Evolutionary conservation across 202 grass and related monocot genomes (phyloP).

Genomic region (Carex arenaria): DNA sequence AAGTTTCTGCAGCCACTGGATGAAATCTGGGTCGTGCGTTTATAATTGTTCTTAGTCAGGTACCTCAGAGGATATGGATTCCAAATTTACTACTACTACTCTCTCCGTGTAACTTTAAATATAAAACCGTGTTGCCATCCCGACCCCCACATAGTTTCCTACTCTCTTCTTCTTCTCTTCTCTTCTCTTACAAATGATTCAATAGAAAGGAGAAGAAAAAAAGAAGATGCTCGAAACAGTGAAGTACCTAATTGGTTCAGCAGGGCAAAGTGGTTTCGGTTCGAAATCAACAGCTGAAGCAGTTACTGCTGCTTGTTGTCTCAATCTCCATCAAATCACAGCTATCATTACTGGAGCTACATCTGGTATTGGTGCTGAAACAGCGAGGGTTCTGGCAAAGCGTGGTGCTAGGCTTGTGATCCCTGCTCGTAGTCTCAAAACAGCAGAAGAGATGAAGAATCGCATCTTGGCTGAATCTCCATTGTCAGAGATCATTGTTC

Average conservation of each 20-base stretch:
- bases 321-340: slow-evolving; percentile 37
- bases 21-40: too few species aligned
- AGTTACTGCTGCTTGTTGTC: slow-evolving; percentile 28
- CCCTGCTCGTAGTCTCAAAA: slow-evolving; percentile 64
- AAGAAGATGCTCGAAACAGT: slow-evolving; percentile 51
- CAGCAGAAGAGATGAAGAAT: slow-evolving; percentile 64
- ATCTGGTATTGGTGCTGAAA: slow-evolving; percentile 89
- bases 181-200: not conserved
- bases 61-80: too few species aligned
- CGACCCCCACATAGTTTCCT: not conserved
- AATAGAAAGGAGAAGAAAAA: not conserved
- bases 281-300: slow-evolving; percentile 77
- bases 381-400: slow-evolving; percentile 80
- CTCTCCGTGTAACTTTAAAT: slow-evolving; percentile 14
- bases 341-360: slow-evolving; percentile 85
- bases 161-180: too few species aligned
- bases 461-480: slow-evolving; percentile 47
- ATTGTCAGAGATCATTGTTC: slow-evolving; percentile 46
- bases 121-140: slow-evolving; percentile 17
- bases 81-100: too few species aligned
- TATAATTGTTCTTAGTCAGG: too few species aligned
- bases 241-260: slow-evolving; percentile 62
- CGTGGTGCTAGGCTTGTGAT: slow-evolving; percentile 73
- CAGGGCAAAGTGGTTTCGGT: slow-evolving; percentile 66
- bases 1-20: too few species aligned